Evolutionary conservation across 2,329 filamentous ascomycete species (phyloP), one percentile per base, ranked within the genome.

Genomic region (Tothia fuscella): DNA sequence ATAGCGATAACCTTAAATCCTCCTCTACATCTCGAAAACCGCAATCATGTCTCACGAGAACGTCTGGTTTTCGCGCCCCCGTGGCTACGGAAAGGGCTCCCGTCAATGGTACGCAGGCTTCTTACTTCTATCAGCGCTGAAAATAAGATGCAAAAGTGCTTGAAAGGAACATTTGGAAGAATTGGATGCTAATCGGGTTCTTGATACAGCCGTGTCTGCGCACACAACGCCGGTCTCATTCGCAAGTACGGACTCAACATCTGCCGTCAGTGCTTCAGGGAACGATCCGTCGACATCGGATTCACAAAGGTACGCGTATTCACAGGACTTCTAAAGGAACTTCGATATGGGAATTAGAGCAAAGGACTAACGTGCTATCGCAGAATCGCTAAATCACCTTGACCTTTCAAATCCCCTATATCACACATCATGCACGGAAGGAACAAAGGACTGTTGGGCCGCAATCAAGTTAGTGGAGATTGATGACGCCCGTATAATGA

Each of bases 61-160:
- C 65, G 87, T 96, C 73, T 98, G 89, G 88, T 94, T 93, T 81
- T 94, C 87, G 64, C 88, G 91, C 69, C 91, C 91, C 64, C 83
- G 88, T 71, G 86, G 70, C 68, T 94, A 93, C 78, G 89, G 89
- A 76, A 95, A 95, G 80, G 89, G 89, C 72, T 74, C 84, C 68
- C 83, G 88, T 70, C 69, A 72, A 66, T 95, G 88, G 88, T 95
- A 87, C 66, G 83, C 72, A 49, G 14, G 22, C 9, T 29, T 22
- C 41, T 20, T 39, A 36, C 25, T 22, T 14, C 33, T 14, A 13
- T 14, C 9, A 36, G 6, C 10, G 17, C n/a, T 2, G 14, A 36
- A 7, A 34, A 41, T 4, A 41, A 35, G n/a, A n/a, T n/a, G n/a
- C n/a, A n/a, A n/a, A n/a, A n/a, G 22, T 17, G 20, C 32, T 28